Base-by-base conservation (phyloP, 805 yeast genomes). In the Metschnikowia kunwiensis region DNA sequence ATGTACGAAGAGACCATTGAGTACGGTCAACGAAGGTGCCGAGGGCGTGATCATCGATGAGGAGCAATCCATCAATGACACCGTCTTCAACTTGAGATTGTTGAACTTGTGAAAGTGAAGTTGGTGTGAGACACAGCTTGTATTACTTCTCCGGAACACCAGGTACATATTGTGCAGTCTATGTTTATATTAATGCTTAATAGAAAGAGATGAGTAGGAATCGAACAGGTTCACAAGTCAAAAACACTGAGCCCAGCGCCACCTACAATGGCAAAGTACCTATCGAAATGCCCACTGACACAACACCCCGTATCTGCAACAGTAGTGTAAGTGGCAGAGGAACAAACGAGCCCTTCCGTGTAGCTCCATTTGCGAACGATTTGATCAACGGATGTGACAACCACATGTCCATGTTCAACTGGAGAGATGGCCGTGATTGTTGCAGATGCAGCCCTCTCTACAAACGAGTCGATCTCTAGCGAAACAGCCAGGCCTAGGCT, bases 281-380 rank as follows among this genome's bases (percentile, higher is more conserved):
- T 63, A 8, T 56, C 54, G 4, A 48, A 43, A 1, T 56, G 44
- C 0, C 56, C 45, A 2, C 70, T 46, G 33, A 70, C 86, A 19
- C 79, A 59, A 30, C 87, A 79, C 0, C 96, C 97, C 0, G 96
- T 86, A 52, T 91, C 98, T 0, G 97, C 95, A 23, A 88, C 77
- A 0, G 95, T 81, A 1, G 96, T 86, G 57, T 82, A 85, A 29
- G 57, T 57, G 1, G 72, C 64, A 7, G 70, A 68, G 3, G 40
- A 36, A 24, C 64, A 57, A 3, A 40, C 29, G 25, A 66, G 47
- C 0, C 46, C 48, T 1, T 50, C 37, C 7, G 59, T 54, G n/a
- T 51, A 43, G 4, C 58, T 42, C 97, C 97, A 89, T 5, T 72
- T 33, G 36, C 82, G 69, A 0, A 86, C 65, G 4, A 78, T 68